phyloP scores from a whole-genome alignment of 2,329 filamentous ascomycete species.

The Exophiala aquamarina region DNA sequence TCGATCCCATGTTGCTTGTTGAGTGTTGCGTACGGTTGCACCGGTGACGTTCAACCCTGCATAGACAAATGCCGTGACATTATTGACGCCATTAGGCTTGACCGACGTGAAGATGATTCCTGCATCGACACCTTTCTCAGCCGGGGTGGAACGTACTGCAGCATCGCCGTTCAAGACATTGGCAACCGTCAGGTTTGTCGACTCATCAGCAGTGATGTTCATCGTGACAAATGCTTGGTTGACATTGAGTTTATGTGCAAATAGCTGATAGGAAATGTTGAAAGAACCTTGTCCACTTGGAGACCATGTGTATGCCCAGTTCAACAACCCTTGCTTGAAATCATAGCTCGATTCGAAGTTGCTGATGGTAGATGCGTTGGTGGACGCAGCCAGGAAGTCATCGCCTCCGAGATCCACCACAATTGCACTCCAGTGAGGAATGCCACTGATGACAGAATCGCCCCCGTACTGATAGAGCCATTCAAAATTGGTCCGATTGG shows the following conservation, averaged over 20 bases:
- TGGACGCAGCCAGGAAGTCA: constrained; percentile 60
- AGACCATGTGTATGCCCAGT: constrained; percentile 67
- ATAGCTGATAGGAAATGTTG: constrained; percentile 64
- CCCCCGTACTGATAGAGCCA: constrained; percentile 70
- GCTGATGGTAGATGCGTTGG: constrained; percentile 58
- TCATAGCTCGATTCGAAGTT: constrained; percentile 63
- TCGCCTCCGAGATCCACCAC: constrained; percentile 56
- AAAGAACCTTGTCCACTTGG: constrained; percentile 53
- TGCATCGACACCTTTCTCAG: constrained; percentile 55
- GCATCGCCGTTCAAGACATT: constrained; percentile 68
- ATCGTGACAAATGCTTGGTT: constrained; percentile 63
- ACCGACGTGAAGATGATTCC: constrained; percentile 66
- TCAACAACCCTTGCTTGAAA: constrained; percentile 61
- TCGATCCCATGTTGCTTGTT: constrained; percentile 40
- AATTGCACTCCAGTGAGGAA: constrained; percentile 67
- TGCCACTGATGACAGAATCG: constrained; percentile 69
- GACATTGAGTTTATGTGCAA: constrained; percentile 63
- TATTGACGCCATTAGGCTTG: constrained; percentile 58
- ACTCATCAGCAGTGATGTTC: constrained; percentile 55
- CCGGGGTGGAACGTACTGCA: constrained; percentile 64
- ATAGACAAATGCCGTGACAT: constrained; percentile 64
- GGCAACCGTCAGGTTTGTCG: constrained; percentile 59
- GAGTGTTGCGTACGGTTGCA: constrained; percentile 43
- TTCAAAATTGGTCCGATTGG: constrained; percentile 62
- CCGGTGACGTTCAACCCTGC: constrained; percentile 41